A percentile compares a stretch with the other conserved stretches of the same genome.
These are phyloP conservation scores for Aspergillus kassunensis DNA, from an alignment of 495 filamentous ascomycete genomes.

Conservation along the genomic window DNA sequence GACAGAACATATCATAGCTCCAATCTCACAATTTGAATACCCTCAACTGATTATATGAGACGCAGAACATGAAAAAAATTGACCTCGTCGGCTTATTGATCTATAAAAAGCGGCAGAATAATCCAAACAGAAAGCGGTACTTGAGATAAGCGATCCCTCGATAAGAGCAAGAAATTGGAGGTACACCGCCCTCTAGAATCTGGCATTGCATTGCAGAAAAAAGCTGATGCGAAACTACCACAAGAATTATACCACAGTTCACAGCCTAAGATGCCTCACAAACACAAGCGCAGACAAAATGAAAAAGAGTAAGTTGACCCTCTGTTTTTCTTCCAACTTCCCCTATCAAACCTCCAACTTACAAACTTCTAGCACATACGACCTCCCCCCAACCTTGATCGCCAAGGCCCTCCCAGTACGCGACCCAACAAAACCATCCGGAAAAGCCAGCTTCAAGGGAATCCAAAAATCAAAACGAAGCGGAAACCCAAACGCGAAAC, in stretches of 20 bases:
- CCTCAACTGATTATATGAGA: too few species aligned
- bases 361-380: slow-evolving; percentile 50
- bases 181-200: not conserved
- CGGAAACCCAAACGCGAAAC: slow-evolving; percentile 25
- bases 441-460: too few species aligned
- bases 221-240: not conserved
- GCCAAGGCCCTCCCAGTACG: slow-evolving; percentile 66
- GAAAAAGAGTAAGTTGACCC: slow-evolving; percentile 34
- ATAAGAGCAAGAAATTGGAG: not conserved
- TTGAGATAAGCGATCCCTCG: not conserved
- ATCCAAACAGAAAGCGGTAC: not conserved
- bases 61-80: not conserved
- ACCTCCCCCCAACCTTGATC: slow-evolving; percentile 69
- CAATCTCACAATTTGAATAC: too few species aligned
- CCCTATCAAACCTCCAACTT: not conserved
- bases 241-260: slow-evolving; percentile 6
- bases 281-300: slow-evolving; percentile 65
- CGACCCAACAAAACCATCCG: slow-evolving; percentile 21
- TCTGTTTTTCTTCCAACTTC: not conserved
- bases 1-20: too few species aligned
- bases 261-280: slow-evolving; percentile 68
- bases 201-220: slow-evolving; percentile 2
- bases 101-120: slow-evolving; percentile 1
- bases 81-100: not conserved
- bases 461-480: too few species aligned